Base-by-base conservation (phyloP, 2,329 filamentous ascomycete species). In the Colletotrichum theobromicola region DNA sequence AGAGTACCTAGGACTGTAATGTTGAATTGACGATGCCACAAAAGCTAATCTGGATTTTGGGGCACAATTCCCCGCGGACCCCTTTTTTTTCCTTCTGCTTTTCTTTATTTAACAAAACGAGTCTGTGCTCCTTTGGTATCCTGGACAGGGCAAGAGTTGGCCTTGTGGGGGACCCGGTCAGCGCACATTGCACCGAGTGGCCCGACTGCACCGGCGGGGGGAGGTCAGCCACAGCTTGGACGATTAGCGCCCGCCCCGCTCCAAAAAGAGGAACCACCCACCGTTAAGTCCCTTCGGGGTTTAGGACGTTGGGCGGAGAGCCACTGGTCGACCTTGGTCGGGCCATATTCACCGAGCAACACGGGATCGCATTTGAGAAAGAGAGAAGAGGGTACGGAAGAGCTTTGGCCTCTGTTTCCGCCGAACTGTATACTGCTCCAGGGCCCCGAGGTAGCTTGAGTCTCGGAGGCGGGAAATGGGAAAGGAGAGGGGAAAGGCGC, bases 1-100 rank as follows among this genome's bases (percentile, higher is more conserved):
- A 65, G 67, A 67, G 67, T 24, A 57, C 26, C 46, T 35, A 32
- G 63, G 60, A 75, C 58, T 50, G 68, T 72, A 72, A 72, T 72
- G 55, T 72, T 58, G 72, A 75, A 75, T 67, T 72, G 57, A 42
- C 62, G 72, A 67, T 75, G 69, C 57, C 62, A 64, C 55, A 60
- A 67, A 74, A 67, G 68, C 58, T 37, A 62, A 57, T 72, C 62
- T 63, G 42, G 50, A 24, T 26, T 28, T 46, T 70, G 67, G 42
- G 68, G 55, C 66, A 53, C 28, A 15, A 46, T 64, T 65, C 67
- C 71, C 71, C 71, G 60, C 63, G 46, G 72, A 67, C 68, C 72
- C 72, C 28, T 63, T 55, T 72, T 74, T 67, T 46, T 28, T 18
- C 21, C 32, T 46, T 21, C 42, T 50, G 42, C 42, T 50, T 42